These are phyloP conservation scores for Kazachstania bromeliacearum DNA, from an alignment of 805 yeast species.

Conservation along the genomic window DNA sequence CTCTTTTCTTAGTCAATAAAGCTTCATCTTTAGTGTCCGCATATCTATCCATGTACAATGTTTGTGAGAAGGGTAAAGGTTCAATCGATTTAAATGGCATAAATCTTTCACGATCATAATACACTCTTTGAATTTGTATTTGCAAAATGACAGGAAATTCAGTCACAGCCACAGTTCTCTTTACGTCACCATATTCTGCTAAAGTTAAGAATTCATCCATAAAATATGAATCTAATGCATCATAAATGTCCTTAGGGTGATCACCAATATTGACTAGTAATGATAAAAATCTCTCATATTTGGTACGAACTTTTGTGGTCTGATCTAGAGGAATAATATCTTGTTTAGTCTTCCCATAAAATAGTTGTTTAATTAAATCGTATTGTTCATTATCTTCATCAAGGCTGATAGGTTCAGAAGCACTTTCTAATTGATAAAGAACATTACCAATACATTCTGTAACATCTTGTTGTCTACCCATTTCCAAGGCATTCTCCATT, in stretches of 20 bases:
- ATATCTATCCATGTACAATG: conserved; percentile 79
- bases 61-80: conserved; percentile 72
- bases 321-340: conserved; percentile 45
- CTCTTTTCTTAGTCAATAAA: conserved; percentile 43
- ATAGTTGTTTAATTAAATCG: conserved; percentile 70
- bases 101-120: conserved; percentile 64
- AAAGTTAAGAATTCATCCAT: conserved; percentile 55
- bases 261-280: conserved; percentile 79
- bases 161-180: conserved; percentile 61
- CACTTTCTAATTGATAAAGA: conserved; percentile 81
- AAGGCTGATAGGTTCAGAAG: conserved; percentile 54
- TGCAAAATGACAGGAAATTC: conserved; percentile 76
- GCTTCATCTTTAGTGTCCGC: conserved; percentile 54
- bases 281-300: conserved; percentile 69
- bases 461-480: conserved; percentile 93
- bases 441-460: conserved; percentile 96
- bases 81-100: conserved; percentile 76
- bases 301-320: conserved; percentile 35
- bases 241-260: conserved; percentile 82
- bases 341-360: conserved; percentile 82
- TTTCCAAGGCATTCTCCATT: conserved; percentile 63
- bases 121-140: conserved; percentile 88
- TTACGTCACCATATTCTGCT: conserved; percentile 62
- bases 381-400: conserved; percentile 74
- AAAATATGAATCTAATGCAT: conserved; percentile 79